A percentile compares a stretch with the other conserved stretches of the same genome.
phyloP scores from a whole-genome alignment of 2,329 filamentous ascomycete genomes.

The Nigrograna mackinnonii region DNA sequence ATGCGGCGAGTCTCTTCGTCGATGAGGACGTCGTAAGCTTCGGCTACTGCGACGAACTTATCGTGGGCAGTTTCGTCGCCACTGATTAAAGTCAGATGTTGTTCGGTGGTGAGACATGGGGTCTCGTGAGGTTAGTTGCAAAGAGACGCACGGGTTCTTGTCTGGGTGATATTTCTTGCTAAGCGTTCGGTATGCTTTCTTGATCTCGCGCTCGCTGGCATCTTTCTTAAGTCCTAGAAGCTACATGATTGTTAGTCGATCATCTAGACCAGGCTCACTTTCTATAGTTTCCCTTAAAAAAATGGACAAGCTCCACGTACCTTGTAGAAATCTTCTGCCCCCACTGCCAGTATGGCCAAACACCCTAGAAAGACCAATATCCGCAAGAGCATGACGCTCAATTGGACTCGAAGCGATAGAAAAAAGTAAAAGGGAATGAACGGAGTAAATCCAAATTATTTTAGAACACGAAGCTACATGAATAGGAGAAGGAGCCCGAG shows the following conservation, averaged over 20 bases:
- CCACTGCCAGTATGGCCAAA: conserved; percentile 48
- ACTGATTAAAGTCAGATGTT: conserved; percentile 46
- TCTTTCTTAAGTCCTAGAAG: conserved; percentile 78
- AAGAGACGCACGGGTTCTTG: conserved; percentile 82
- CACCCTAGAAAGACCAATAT: conserved; percentile 46
- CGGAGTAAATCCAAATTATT: conserved; percentile 10
- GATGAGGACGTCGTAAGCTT: conserved; percentile 92
- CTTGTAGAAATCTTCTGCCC: conserved; percentile 77
- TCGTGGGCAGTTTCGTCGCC: conserved; percentile 78
- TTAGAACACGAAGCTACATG: conserved; percentile 16
- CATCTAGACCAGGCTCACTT: conserved; percentile 4
- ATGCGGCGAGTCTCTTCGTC: conserved; percentile 79
- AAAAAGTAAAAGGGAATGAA: conserved; percentile 18
- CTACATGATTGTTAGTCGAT: conserved; percentile 55
- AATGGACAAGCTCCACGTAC: conserved; percentile 45
- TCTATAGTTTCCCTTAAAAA: not conserved
- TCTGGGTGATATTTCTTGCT: conserved; percentile 98
- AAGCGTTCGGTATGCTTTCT: conserved; percentile 86
- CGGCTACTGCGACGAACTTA: conserved; percentile 91
- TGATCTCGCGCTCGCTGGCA: conserved; percentile 85
- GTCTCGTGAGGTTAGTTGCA: not conserved
- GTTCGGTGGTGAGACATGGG: too few relatives aligned
- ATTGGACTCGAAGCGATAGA: conserved; percentile 10
- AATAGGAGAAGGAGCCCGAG: conserved; percentile 6
- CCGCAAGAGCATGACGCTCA: conserved; percentile 46